These are phyloP conservation scores for Leavenworthia alabamica DNA, from an alignment of 345 rosid species.

Conservation along the genomic window DNA sequence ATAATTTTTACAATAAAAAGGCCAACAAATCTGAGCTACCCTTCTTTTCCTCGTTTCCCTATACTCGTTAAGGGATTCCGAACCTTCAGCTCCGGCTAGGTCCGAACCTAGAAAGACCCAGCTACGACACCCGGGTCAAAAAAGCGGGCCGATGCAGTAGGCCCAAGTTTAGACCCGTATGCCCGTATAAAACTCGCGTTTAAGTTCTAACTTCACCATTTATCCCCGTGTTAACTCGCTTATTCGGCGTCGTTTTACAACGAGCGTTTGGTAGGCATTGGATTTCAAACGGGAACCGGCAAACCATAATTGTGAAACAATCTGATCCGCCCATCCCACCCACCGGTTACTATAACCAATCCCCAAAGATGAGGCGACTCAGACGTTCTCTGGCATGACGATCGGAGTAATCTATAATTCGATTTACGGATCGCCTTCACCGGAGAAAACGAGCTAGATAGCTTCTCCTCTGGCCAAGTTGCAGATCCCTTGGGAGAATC, in stretches of 20 bases:
- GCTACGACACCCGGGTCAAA: background rate
- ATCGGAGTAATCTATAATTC: conserved; percentile 52
- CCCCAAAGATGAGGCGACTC: conserved; percentile 75
- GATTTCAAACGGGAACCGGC: conserved; percentile 53
- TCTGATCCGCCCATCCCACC: conserved; percentile 88
- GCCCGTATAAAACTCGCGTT: background rate
- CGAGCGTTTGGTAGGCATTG: conserved; percentile 15
- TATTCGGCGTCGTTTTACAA: conserved; percentile 15
- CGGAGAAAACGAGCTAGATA: conserved; percentile 38
- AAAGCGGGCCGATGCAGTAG: background rate
- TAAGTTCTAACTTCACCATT: background rate
- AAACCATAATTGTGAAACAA: conserved; percentile 88
- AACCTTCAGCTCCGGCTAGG: conserved; percentile 11
- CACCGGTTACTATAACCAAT: conserved; percentile 84
- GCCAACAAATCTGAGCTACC: conserved; percentile 1
- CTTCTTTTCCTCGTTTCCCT: background rate
- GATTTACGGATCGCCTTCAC: conserved; percentile 52
- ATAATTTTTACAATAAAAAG: conserved; percentile 9
- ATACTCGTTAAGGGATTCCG: background rate
- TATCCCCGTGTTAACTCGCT: no score
- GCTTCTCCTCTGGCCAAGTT: conserved; percentile 97
- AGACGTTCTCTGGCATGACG: conserved; percentile 58
- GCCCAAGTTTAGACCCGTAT: conserved; percentile 16
- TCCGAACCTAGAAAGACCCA: background rate
- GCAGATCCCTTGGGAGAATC: conserved; percentile 79